Conservation (phyloP, 176 grass and related monocot species). For the Echinochloa phyllopogon region DNA sequence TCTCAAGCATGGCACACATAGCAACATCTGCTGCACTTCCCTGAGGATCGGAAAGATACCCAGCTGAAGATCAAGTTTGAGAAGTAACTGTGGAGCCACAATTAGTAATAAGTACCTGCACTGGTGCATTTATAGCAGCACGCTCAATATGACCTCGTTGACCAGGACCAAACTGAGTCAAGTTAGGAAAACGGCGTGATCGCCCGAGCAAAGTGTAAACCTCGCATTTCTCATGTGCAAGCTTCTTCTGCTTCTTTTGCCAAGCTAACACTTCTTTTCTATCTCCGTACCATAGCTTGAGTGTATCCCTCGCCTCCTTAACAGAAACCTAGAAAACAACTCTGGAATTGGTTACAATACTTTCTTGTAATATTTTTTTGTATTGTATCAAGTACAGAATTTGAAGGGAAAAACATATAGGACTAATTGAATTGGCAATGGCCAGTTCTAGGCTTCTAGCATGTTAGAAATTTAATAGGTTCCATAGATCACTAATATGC, state of each 20-base stretch:
- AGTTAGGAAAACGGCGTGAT: conserved; percentile 73
- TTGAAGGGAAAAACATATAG: conserved; percentile 16
- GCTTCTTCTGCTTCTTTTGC: conserved; percentile 71
- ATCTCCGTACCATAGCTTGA: conserved; percentile 80
- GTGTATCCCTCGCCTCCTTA: conserved; percentile 77
- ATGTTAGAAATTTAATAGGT: not conserved
- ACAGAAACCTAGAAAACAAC: conserved; percentile 74
- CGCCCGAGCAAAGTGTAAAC: conserved; percentile 87
- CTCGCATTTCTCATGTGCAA: conserved; percentile 47
- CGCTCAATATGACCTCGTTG: conserved; percentile 76
- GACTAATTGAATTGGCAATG: not conserved
- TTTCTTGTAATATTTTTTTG: not conserved
- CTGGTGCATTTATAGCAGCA: conserved; percentile 93
- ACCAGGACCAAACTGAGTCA: conserved; percentile 45
- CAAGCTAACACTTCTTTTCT: conserved; percentile 82
- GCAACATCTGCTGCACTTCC: conserved; percentile 96
- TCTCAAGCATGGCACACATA: conserved; percentile 98
- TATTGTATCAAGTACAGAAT: not conserved
- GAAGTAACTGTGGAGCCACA: conserved; percentile 14
- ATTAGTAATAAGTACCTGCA: conserved; percentile 72
- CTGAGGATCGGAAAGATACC: conserved; percentile 50
- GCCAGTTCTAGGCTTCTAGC: not conserved
- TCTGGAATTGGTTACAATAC: not conserved
- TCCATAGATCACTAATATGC: not conserved
- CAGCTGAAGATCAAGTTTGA: conserved; percentile 20